phyloP scores from a whole-genome alignment of 2,329 filamentous ascomycete genomes.

The Neonectria hederae region DNA sequence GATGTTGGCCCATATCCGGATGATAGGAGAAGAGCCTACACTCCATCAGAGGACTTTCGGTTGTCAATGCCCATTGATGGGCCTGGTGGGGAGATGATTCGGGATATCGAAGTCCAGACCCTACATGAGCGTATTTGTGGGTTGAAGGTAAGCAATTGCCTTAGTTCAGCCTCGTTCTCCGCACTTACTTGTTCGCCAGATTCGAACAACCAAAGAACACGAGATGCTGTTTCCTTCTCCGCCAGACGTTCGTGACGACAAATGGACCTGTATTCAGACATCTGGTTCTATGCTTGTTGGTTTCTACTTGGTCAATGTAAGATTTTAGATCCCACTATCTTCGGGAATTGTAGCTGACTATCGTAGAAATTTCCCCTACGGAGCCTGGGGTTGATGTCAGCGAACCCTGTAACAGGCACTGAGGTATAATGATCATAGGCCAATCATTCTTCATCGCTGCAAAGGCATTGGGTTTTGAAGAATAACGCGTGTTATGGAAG shows the following conservation, averaged over 20 bases:
- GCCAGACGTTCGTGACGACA: neutral
- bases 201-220: neutral
- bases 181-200: neutral
- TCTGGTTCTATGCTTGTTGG: neutral
- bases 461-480: too few relatives aligned
- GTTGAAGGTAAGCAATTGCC: neutral
- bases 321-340: too few relatives aligned
- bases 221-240: neutral
- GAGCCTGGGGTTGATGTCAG: too few relatives aligned
- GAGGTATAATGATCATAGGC: too few relatives aligned
- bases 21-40: neutral
- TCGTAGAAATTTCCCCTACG: too few relatives aligned
- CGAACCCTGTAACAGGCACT: too few relatives aligned
- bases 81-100: slow-evolving; percentile 7
- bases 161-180: neutral
- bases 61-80: slow-evolving; percentile 1
- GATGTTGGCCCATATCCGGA: neutral
- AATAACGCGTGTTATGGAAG: too few relatives aligned
- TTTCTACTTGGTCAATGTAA: neutral
- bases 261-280: neutral
- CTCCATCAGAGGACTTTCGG: neutral
- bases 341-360: too few relatives aligned
- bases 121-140: neutral
- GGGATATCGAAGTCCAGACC: slow-evolving; percentile 1
- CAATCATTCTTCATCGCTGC: too few relatives aligned